Percentiles rank a stretch among this genome's conserved stretches.
Evolutionary conservation across 768 basidiomycete genomes (phyloP).

Genomic region (Botryobasidium botryosum): DNA sequence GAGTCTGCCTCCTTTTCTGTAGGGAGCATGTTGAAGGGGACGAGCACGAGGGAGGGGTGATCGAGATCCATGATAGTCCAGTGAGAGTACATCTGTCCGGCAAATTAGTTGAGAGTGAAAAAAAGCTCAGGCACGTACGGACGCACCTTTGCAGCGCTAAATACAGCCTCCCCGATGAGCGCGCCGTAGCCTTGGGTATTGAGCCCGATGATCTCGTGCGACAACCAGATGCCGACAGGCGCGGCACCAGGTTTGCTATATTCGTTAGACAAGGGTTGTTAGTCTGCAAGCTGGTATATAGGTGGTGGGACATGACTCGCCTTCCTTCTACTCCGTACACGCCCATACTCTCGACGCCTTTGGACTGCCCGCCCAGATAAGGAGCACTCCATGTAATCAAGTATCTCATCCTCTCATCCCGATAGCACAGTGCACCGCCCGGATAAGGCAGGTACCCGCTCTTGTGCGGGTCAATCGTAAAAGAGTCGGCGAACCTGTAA

Average conservation of each 20-base stretch:
- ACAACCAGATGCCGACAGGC: constrained; percentile 23
- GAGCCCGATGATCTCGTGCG: constrained; percentile 27
- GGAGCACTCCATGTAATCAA: constrained; percentile 26
- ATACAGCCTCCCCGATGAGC: constrained; percentile 25
- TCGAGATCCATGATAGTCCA: constrained; percentile 26
- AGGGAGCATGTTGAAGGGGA: constrained; percentile 1
- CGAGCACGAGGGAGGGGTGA: constrained; percentile 21
- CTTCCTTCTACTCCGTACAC: constrained; percentile 33
- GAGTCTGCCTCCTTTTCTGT: not conserved
- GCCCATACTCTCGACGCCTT: constrained; percentile 23
- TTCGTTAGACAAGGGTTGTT: not conserved
- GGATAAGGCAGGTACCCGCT: constrained; percentile 29
- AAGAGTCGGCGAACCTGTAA: constrained; percentile 22
- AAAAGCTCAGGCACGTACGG: not conserved
- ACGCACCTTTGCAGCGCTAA: constrained; percentile 23
- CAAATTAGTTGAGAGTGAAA: not conserved
- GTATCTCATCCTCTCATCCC: constrained; percentile 23
- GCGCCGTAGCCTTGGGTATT: constrained; percentile 24
- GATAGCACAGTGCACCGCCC: constrained; percentile 27
- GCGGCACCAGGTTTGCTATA: constrained; percentile 32
- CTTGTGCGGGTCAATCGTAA: constrained; percentile 30
- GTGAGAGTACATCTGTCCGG: constrained; percentile 22
- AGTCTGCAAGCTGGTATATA: not conserved
- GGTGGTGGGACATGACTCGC: constrained; percentile 15
- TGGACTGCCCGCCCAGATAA: constrained; percentile 18